Evolutionary conservation across 345 rosid species (phyloP).

Genomic region (Noccaea bulbosa): DNA sequence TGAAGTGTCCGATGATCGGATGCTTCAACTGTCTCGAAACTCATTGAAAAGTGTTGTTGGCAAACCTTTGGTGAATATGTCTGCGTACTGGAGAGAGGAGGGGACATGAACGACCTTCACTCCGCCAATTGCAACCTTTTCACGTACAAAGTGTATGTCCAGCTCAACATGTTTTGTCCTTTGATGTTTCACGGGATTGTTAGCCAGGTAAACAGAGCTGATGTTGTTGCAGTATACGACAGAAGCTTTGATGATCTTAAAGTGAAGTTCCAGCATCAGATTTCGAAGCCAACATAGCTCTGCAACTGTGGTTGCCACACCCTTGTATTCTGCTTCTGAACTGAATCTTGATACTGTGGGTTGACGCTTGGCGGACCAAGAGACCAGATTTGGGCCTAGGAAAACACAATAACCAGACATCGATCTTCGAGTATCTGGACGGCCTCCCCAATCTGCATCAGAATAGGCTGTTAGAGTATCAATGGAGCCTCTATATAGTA

Average conservation of each 20-base stretch:
- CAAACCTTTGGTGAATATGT: neutral
- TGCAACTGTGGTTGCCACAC: neutral
- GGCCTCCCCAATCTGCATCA: neutral
- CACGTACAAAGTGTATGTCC: no score
- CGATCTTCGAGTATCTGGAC: neutral
- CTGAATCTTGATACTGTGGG: neutral
- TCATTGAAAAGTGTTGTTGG: neutral
- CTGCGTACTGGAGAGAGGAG: neutral
- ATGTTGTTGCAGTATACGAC: neutral
- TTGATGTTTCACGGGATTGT: neutral
- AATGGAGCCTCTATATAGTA: no score
- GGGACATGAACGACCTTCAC: neutral
- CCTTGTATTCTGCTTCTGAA: neutral
- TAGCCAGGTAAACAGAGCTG: neutral
- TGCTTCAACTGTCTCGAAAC: neutral
- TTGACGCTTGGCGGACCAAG: neutral
- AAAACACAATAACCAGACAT: no score
- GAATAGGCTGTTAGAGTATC: neutral
- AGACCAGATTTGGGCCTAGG: neutral
- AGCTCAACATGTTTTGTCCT: neutral
- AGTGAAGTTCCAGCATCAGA: no score
- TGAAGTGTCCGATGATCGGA: neutral
- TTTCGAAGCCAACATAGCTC: no score
- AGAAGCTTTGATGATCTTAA: neutral
- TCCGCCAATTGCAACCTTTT: no score